Percentiles rank a stretch among this genome's conserved stretches.
phyloP scores from a whole-genome alignment of 2,329 filamentous ascomycete genomes.

The Diaporthe citrichinensis region DNA sequence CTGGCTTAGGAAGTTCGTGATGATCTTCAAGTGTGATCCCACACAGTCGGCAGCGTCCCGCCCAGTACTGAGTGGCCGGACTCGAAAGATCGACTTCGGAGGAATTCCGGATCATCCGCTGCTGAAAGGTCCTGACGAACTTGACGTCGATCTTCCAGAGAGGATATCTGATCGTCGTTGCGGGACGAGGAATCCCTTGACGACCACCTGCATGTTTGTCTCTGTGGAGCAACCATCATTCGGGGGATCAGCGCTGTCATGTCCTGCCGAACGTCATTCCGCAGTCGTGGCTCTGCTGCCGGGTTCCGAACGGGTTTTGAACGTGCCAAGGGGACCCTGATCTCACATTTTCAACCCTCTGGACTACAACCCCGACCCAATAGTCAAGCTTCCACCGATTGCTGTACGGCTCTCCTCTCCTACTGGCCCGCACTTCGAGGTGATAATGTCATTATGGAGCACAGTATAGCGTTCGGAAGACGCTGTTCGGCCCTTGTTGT shows the following conservation, averaged over 20 bases:
- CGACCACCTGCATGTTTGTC: background rate
- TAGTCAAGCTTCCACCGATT: too few species aligned
- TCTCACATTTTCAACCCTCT: background rate
- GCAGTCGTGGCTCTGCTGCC: conserved; percentile 4
- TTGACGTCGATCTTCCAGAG: background rate
- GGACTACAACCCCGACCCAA: background rate
- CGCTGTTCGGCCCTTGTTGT: background rate
- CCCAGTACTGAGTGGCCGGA: background rate
- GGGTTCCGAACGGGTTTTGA: conserved; percentile 8
- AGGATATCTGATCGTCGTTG: background rate
- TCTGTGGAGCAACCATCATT: background rate
- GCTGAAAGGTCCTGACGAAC: conserved; percentile 10
- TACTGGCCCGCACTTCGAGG: background rate
- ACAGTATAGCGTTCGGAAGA: background rate
- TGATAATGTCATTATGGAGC: background rate
- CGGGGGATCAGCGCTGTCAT: conserved; percentile 27
- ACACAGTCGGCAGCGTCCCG: background rate
- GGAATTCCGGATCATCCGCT: background rate
- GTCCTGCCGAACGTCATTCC: conserved; percentile 22
- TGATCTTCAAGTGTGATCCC: background rate
- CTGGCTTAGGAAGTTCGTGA: background rate
- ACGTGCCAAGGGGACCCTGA: too few species aligned
- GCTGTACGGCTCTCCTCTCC: background rate
- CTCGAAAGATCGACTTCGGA: background rate
- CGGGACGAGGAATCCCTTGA: background rate